Conservation (phyloP, 306 rosid species). For the Rosa chinensis region DNA sequence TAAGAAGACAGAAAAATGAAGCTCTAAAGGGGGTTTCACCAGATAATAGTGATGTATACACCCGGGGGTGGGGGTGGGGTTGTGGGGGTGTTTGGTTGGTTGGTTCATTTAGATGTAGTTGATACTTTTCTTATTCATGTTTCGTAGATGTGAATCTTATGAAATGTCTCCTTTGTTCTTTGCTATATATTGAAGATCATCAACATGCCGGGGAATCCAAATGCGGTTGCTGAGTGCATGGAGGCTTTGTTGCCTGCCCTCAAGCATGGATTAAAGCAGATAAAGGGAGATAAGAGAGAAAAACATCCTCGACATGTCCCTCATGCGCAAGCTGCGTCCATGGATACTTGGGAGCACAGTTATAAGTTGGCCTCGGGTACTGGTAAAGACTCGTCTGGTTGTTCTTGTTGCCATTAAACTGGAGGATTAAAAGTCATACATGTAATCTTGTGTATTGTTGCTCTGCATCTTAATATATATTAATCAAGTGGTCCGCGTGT, state of each 20-base stretch:
- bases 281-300: constrained; percentile 84
- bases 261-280: constrained; percentile 85
- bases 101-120: not conserved
- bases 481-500: not conserved
- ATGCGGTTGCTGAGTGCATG: constrained; percentile 93
- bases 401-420: constrained; percentile 56
- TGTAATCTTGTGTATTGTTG: not conserved
- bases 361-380: constrained; percentile 47
- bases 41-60: no score
- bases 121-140: not conserved
- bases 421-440: not conserved
- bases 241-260: constrained; percentile 88
- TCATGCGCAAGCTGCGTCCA: constrained; percentile 58
- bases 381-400: constrained; percentile 34
- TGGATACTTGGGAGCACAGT: constrained; percentile 71
- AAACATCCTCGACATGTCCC: constrained; percentile 85
- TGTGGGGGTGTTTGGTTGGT: no score
- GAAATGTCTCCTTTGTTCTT: not conserved
- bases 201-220: constrained; percentile 98
- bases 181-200: constrained; percentile 22
- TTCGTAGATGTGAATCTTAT: not conserved
- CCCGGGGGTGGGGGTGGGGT: no score
- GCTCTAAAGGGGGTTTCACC: not conserved
- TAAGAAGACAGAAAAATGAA: not conserved
- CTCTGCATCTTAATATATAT: not conserved